Evolutionary conservation across 495 filamentous ascomycete species (phyloP).

Genomic region (Xylaria cubensis): DNA sequence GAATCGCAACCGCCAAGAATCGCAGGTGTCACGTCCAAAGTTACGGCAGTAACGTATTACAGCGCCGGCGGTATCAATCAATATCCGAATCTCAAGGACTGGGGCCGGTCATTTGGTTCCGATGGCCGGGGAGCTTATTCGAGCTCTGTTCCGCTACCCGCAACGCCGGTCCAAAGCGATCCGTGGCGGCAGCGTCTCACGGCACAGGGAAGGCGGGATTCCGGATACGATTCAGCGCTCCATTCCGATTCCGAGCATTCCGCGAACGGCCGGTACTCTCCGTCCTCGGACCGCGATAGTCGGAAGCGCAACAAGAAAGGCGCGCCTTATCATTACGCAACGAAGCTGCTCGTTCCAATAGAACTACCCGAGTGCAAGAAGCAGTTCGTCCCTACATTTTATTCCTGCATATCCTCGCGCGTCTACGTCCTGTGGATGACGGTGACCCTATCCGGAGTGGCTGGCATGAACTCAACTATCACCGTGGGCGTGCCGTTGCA

Average conservation of each 20-base stretch:
- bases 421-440: slow-evolving; percentile 77
- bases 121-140: slow-evolving; percentile 68
- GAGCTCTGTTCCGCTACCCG: slow-evolving; percentile 67
- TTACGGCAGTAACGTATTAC: slow-evolving; percentile 79
- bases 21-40: slow-evolving; percentile 68
- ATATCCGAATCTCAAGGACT: slow-evolving; percentile 66
- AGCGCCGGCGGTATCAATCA: slow-evolving; percentile 49
- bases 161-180: slow-evolving; percentile 67
- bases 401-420: slow-evolving; percentile 82
- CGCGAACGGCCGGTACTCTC: not conserved
- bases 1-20: slow-evolving; percentile 70
- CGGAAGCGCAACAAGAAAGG: slow-evolving; percentile 16
- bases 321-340: slow-evolving; percentile 62
- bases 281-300: slow-evolving; percentile 1
- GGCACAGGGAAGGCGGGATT: slow-evolving; percentile 61
- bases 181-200: slow-evolving; percentile 67
- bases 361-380: slow-evolving; percentile 69
- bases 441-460: slow-evolving; percentile 65
- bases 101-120: slow-evolving; percentile 51
- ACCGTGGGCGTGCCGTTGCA: slow-evolving; percentile 79
- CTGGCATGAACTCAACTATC: slow-evolving; percentile 60
- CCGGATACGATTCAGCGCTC: slow-evolving; percentile 52
- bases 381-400: slow-evolving; percentile 85
- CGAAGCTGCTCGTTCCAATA: slow-evolving; percentile 75
- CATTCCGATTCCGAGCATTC: slow-evolving; percentile 33